A percentile compares a stretch with the other conserved stretches of the same genome.
Conservation (phyloP, 768 basidiomycete genomes). For the Termitomyces sp. region DNA sequence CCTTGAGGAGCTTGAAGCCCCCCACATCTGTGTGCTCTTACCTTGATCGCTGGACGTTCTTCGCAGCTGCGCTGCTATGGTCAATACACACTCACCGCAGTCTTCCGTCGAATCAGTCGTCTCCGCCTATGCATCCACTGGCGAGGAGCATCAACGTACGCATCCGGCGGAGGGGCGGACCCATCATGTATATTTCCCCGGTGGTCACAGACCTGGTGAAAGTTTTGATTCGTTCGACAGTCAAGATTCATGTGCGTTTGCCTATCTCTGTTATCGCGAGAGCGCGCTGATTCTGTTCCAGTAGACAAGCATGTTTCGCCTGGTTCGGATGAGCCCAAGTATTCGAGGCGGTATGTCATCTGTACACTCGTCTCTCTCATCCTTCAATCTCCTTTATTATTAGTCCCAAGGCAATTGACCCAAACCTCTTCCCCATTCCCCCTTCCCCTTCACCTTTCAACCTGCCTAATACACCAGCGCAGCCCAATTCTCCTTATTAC, state of each 20-base stretch:
- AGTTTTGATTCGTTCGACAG: slow-evolving; percentile 17
- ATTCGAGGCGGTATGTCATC: slow-evolving; percentile 11
- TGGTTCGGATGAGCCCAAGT: slow-evolving; percentile 10
- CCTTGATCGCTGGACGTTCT: slow-evolving; percentile 21
- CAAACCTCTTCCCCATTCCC: slow-evolving; percentile 17
- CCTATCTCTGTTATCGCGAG: not conserved
- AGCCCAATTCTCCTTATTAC: slow-evolving; percentile 17
- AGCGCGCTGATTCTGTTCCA: not conserved
- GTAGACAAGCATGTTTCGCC: slow-evolving; percentile 6
- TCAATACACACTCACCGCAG: slow-evolving; percentile 18
- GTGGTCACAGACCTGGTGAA: slow-evolving; percentile 16
- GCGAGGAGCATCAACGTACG: slow-evolving; percentile 9
- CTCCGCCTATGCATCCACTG: slow-evolving; percentile 10
- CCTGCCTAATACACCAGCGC: slow-evolving; percentile 16
- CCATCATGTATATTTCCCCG: slow-evolving; percentile 18
- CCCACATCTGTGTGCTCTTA: slow-evolving; percentile 7
- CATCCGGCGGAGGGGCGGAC: slow-evolving; percentile 14
- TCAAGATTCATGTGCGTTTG: slow-evolving; percentile 12
- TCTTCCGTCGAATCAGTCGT: slow-evolving; percentile 23
- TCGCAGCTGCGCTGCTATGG: slow-evolving; percentile 22
- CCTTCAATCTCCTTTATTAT: not conserved
- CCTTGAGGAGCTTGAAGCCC: slow-evolving; percentile 21
- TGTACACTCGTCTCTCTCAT: not conserved
- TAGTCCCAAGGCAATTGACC: slow-evolving; percentile 16
- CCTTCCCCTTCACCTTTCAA: slow-evolving; percentile 16